Conservation (phyloP, 768 basidiomycete genomes). For the Cantharellus anzutake region DNA sequence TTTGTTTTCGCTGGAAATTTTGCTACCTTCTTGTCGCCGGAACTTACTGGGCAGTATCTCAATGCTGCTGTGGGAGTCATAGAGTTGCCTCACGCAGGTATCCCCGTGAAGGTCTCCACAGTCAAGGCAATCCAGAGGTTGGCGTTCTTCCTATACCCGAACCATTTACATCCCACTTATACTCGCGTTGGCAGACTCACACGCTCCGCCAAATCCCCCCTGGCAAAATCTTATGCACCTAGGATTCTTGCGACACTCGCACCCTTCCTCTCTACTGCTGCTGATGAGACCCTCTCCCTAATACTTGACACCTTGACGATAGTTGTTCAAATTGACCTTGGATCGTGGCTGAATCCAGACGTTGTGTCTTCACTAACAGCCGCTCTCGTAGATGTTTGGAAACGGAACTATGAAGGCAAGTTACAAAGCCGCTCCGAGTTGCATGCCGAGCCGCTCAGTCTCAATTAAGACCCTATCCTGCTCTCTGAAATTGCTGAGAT, state of each 20-base stretch:
- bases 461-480: constrained; percentile 61
- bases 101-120: constrained; percentile 89
- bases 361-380: constrained; percentile 45
- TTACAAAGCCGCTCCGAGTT: neutral
- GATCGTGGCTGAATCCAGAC: constrained; percentile 50
- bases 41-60: constrained; percentile 69
- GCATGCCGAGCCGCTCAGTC: neutral
- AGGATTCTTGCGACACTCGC: constrained; percentile 66
- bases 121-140: constrained; percentile 90
- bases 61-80: constrained; percentile 75
- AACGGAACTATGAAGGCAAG: constrained; percentile 67
- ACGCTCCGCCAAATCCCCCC: constrained; percentile 37
- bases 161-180: neutral
- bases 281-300: constrained; percentile 77
- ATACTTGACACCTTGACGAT: constrained; percentile 74
- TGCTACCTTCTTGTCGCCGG: constrained; percentile 47
- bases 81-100: constrained; percentile 44
- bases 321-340: constrained; percentile 52
- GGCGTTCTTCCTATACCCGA: constrained; percentile 11
- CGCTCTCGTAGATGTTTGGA: constrained; percentile 65
- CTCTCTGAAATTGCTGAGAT: constrained; percentile 73
- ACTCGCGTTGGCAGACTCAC: constrained; percentile 34
- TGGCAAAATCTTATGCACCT: constrained; percentile 42
- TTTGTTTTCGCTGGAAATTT: constrained; percentile 92
- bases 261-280: constrained; percentile 59